A percentile compares a stretch with the other conserved stretches of the same genome.
Conservation (phyloP, 306 rosid species). For the Senna siamea region DNA sequence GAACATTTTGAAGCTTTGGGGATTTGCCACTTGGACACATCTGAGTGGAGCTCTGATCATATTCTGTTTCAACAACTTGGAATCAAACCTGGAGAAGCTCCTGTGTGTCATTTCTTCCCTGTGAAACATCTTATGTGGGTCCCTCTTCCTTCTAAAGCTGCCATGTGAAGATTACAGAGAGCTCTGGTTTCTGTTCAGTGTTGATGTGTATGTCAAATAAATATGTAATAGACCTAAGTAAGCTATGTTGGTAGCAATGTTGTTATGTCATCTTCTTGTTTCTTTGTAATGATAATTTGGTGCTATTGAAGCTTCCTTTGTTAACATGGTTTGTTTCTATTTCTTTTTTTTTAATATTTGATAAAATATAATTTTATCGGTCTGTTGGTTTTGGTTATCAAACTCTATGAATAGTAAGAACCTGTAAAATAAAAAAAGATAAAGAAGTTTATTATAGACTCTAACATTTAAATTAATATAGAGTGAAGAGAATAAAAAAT, state of each 20-base stretch:
- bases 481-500: too few relatives aligned
- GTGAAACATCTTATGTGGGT: conserved; percentile 62
- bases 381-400: too few relatives aligned
- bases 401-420: too few relatives aligned
- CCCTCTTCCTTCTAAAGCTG: conserved; percentile 44
- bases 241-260: not conserved
- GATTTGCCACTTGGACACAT: conserved; percentile 64
- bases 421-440: too few relatives aligned
- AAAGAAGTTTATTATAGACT: too few relatives aligned
- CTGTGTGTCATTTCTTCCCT: conserved; percentile 65
- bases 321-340: not conserved
- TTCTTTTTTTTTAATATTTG: too few relatives aligned
- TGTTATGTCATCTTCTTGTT: not conserved
- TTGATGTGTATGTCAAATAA: not conserved
- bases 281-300: not conserved
- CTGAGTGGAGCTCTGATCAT: conserved; percentile 57
- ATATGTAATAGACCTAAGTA: not conserved
- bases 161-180: conserved; percentile 32
- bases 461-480: too few relatives aligned
- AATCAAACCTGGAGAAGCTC: conserved; percentile 47
- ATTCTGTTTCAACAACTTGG: conserved; percentile 45
- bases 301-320: not conserved
- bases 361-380: too few relatives aligned
- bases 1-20: conserved; percentile 58
- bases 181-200: too few relatives aligned